Conservation (phyloP, 2,329 filamentous ascomycete genomes). For the Penicillium brasilianum region DNA sequence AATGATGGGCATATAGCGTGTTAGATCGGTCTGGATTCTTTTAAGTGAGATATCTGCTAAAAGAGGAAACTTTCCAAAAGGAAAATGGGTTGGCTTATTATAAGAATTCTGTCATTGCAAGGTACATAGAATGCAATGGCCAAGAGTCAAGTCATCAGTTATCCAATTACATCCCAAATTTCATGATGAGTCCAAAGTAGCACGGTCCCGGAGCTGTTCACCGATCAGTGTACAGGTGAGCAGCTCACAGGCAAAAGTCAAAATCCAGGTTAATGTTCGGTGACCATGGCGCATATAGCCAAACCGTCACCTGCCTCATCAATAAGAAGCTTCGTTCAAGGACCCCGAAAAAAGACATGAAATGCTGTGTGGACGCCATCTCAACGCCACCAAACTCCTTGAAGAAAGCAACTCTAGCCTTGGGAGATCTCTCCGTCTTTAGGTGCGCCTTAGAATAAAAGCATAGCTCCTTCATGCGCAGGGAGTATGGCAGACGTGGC, state of each 20-base stretch:
- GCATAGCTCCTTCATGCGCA: slow-evolving; percentile 30
- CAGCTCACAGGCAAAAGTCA: neutral
- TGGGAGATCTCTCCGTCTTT: neutral
- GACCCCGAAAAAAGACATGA: neutral
- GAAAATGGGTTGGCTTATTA: neutral
- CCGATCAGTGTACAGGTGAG: neutral
- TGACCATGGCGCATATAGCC: too few species aligned
- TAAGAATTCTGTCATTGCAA: neutral
- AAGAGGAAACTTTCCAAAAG: too few species aligned
- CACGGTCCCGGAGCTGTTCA: neutral
- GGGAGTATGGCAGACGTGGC: slow-evolving; percentile 48
- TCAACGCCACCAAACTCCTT: neutral
- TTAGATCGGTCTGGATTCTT: neutral
- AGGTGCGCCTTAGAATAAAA: neutral
- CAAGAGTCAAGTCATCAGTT: slow-evolving; percentile 8
- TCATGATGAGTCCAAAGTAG: neutral
- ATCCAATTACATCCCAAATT: slow-evolving; percentile 5
- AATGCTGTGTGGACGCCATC: neutral
- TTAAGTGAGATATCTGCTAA: neutral
- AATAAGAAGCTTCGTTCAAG: neutral
- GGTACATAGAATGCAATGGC: slow-evolving; percentile 2
- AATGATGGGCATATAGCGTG: neutral
- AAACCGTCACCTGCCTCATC: neutral
- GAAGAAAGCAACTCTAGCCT: neutral
- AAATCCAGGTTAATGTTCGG: neutral